Evolutionary conservation across 192 early-diverging fungal genomes (phyloP), one percentile per base, ranked within the genome.

Genomic region (Mortierella claussenii): DNA sequence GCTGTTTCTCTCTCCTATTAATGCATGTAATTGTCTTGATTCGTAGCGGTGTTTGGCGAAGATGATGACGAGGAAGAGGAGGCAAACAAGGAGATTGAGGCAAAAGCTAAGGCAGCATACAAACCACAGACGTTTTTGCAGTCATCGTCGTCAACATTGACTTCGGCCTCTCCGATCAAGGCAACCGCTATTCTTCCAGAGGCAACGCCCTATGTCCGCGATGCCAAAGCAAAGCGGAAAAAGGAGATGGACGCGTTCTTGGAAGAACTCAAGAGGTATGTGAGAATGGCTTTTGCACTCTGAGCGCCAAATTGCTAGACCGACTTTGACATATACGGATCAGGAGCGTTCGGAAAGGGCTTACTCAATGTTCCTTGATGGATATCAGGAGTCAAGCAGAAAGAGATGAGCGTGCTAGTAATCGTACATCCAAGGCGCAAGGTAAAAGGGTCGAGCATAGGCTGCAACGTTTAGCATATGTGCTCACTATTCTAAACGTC

Each of bases 221-320:
- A 82, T 24, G 60, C 80, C 20, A 88, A 86, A 37, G 61, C 83
- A 23, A 82, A 79, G 45, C 85, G 84, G 63, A 94, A 92, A 78
- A 90, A 95, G 49, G 90, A 95, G 44, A 68, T 97, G 60, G 94
- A 96, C 62, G 69, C 86, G 24, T 95, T 95, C 51, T 69, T 96
- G 31, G 91, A 95, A 63, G 94, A 95, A 57, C 81, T 97, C 36
- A 95, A 95, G 81, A 78, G 79, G 87, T 87, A 79, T 18, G 32
- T n/a, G n/a, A n/a, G n/a, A n/a, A n/a, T n/a, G n/a, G n/a, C n/a
- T n/a, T n/a, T n/a, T n/a, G n/a, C n/a, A n/a, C n/a, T n/a, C n/a
- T n/a, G n/a, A n/a, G n/a, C n/a, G n/a, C n/a, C n/a, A n/a, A n/a
- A n/a, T n/a, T n/a, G n/a, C n/a, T n/a, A n/a, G n/a, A n/a, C n/a